Evolutionary conservation across 2,329 filamentous ascomycete genomes (phyloP).

Genomic region (Ophiocordyceps camponoti-rufipedis): DNA sequence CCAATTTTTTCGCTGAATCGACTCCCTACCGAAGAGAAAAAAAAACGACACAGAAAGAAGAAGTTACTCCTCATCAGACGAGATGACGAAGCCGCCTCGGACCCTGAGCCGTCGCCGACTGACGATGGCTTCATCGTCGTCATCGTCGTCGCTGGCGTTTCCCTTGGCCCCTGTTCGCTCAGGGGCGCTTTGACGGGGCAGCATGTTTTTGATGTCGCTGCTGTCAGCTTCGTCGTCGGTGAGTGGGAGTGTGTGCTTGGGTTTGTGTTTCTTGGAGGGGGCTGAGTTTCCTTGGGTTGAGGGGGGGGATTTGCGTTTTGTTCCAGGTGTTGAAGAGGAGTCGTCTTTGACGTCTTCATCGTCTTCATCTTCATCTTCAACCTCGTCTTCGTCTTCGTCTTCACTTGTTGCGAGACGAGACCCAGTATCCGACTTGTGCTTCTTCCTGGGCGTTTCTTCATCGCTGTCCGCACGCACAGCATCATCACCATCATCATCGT

Average conservation of each 20-base stretch:
- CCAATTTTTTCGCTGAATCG: no score
- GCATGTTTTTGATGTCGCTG: no score
- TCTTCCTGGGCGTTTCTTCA: neutral
- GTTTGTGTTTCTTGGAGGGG: no score
- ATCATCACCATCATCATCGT: conserved; percentile 11
- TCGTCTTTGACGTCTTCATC: neutral
- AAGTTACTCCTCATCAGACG: conserved; percentile 35
- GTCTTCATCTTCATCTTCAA: no score
- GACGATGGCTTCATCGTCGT: conserved; percentile 6
- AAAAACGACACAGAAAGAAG: neutral
- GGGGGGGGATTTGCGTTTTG: neutral
- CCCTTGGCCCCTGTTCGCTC: no score
- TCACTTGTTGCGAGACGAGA: no score
- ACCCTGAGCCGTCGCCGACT: conserved; percentile 17
- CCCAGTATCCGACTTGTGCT: conserved; percentile 3
- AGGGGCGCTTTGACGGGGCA: no score
- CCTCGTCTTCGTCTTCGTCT: no score
- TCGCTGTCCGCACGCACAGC: conserved; percentile 1
- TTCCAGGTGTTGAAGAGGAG: neutral
- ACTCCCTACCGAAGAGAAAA: neutral
- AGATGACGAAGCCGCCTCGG: conserved; percentile 33
- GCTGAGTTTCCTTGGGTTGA: no score
- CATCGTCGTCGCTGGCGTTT: conserved; percentile 3
- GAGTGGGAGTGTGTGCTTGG: no score
- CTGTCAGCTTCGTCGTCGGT: no score